These are phyloP conservation scores for Moniliella sp. DNA, from an alignment of 1,284 basidiomycete genomes.

Conservation along the genomic window DNA sequence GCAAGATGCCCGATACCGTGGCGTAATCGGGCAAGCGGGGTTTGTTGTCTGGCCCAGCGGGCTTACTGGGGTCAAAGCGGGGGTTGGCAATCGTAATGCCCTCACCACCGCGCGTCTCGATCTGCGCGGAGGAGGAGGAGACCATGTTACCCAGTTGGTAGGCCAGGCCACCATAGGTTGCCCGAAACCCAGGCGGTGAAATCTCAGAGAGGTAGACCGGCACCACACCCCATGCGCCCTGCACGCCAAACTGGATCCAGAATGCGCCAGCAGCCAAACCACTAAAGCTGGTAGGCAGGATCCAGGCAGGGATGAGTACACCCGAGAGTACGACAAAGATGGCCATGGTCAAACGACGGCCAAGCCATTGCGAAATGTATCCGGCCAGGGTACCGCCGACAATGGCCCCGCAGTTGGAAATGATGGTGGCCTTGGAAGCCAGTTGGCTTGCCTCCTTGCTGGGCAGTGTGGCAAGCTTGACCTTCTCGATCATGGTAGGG, in stretches of 20 bases:
- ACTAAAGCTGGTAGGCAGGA: constrained; percentile 9
- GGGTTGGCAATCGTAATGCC: constrained; percentile 12
- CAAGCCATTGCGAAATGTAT: constrained; percentile 15
- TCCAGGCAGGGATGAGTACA: constrained; percentile 15
- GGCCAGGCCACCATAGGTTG: constrained; percentile 70
- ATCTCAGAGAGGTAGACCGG: constrained; percentile 73
- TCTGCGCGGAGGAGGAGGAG: constrained; percentile 64
- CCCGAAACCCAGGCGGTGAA: constrained; percentile 71
- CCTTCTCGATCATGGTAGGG: background rate
- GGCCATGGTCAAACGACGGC: constrained; percentile 12
- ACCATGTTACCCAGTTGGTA: constrained; percentile 62
- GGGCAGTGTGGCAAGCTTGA: background rate
- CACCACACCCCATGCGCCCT: constrained; percentile 42
- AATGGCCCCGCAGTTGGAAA: constrained; percentile 9
- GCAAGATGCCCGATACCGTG: constrained; percentile 68
- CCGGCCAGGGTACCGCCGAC: constrained; percentile 15
- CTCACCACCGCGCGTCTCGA: constrained; percentile 53
- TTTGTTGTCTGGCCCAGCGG: constrained; percentile 1
- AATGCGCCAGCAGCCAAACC: constrained; percentile 16
- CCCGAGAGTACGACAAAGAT: constrained; percentile 7
- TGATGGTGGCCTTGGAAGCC: constrained; percentile 11
- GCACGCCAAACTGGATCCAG: constrained; percentile 19
- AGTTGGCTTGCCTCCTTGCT: too few relatives aligned
- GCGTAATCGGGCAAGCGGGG: constrained; percentile 53
- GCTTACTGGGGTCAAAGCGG: constrained; percentile 5